Evolutionary conservation across 1,139 yeast species (phyloP), one percentile per base, ranked within the genome.

Genomic region (Geotrichum aggregatum): DNA sequence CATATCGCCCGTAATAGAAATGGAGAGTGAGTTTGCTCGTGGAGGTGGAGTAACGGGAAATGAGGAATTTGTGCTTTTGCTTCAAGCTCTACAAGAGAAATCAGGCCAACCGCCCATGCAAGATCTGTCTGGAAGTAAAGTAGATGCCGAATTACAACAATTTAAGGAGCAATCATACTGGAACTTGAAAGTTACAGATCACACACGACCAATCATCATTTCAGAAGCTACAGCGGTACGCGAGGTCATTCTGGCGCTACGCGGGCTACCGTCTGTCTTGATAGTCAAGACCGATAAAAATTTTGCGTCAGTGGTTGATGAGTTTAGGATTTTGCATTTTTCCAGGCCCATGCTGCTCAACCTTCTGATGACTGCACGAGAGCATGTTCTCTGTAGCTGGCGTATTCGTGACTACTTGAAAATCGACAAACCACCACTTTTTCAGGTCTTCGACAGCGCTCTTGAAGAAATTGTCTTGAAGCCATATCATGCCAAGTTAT

Each of bases 371-470:
- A 13, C 3, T 3, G 34, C 34, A 14, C 40, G 35, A 33, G 24
- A 40, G 33, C 40, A 34, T 13, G 28, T 34, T n/a, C 30, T 40
- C n/a, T 22, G 24, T n/a, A 28, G 14, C 11, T 11, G 11, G 19
- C 47, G 24, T 5, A 14, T 44, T n/a, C 30, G 50, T 3, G 33
- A 13, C 21, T 47, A 40, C 11, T 33, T 47, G 41, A 34, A 31
- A 11, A 22, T 47, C 31, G 7, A 21, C 19, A 47, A 47, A 13
- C 34, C 31, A 13, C 24, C 50, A 7, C 16, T 22, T 3, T 16
- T 47, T n/a, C 45, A 47, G 34, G 42, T 47, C 8, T 40, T 47
- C 21, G 50, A 47, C n/a, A 24, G 40, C 8, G 50, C 50, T 11
- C 28, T 47, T 22, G 45, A 47, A 24, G 39, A 35, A 3, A 28